These are phyloP conservation scores for Backusella liffmaniae DNA, from an alignment of 192 early-diverging fungal species.

Conservation along the genomic window DNA sequence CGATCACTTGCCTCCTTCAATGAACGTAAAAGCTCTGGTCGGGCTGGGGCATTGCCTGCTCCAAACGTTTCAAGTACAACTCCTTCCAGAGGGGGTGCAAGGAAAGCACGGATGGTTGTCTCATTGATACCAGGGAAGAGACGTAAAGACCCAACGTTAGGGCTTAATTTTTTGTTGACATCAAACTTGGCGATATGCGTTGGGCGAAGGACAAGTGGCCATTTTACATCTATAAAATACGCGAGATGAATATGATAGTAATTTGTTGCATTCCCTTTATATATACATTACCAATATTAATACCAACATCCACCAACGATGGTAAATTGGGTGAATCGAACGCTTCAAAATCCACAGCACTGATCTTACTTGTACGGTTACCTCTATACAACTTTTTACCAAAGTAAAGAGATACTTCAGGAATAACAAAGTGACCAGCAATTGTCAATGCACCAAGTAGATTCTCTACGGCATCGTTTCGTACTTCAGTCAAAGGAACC, in stretches of 20 bases:
- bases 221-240: slow-evolving; percentile 72
- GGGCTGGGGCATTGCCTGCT: slow-evolving; percentile 93
- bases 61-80: slow-evolving; percentile 97
- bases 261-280: neutral
- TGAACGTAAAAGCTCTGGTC: slow-evolving; percentile 79
- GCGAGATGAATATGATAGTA: neutral
- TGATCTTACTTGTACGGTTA: slow-evolving; percentile 80
- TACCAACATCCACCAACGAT: slow-evolving; percentile 93
- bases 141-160: slow-evolving; percentile 84
- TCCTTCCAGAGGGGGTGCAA: slow-evolving; percentile 83
- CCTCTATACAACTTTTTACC: slow-evolving; percentile 91
- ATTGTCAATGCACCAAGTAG: slow-evolving; percentile 94
- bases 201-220: slow-evolving; percentile 84
- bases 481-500: slow-evolving; percentile 94
- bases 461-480: slow-evolving; percentile 98
- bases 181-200: slow-evolving; percentile 81
- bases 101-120: slow-evolving; percentile 81
- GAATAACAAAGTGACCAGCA: slow-evolving; percentile 97
- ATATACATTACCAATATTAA: slow-evolving; percentile 75
- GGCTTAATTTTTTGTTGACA: slow-evolving; percentile 82
- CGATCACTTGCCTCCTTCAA: slow-evolving; percentile 85
- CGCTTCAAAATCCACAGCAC: slow-evolving; percentile 81
- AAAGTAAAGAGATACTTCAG: slow-evolving; percentile 94
- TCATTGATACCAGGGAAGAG: slow-evolving; percentile 95
- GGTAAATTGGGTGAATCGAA: slow-evolving; percentile 87